Conservation (phyloP, 441 rosid genomes). For the Brassica hybrid region DNA sequence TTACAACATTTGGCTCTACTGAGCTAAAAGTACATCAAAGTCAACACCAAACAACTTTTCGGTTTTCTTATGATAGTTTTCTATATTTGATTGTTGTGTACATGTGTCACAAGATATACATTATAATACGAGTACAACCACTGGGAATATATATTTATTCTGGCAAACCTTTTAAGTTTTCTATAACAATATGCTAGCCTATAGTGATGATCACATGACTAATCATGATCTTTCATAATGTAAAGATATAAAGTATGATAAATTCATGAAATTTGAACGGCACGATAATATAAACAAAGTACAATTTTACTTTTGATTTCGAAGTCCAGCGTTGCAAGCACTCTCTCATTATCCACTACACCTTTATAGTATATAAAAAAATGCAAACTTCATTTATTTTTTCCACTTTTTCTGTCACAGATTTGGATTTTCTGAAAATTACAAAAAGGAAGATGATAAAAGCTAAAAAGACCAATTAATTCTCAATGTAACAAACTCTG, state of each 20-base stretch:
- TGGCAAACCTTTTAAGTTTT: background rate
- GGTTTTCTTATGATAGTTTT: background rate
- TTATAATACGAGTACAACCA: background rate
- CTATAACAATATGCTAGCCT: constrained; percentile 5
- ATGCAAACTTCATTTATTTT: constrained; percentile 7
- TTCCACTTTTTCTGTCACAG: constrained; percentile 23
- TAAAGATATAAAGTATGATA: constrained; percentile 2
- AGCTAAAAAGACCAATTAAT: constrained; percentile 40
- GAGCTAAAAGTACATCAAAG: background rate
- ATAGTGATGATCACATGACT: constrained; percentile 40
- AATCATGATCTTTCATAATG: constrained; percentile 30
- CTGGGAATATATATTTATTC: background rate
- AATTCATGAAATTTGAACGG: constrained; percentile 19
- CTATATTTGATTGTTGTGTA: background rate
- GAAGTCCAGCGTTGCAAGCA: constrained; percentile 36
- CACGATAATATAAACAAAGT: constrained; percentile 29
- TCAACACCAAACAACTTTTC: background rate
- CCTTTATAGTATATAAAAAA: background rate
- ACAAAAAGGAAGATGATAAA: constrained; percentile 35
- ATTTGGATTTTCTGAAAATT: constrained; percentile 34
- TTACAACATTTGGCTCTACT: background rate
- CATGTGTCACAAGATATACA: background rate
- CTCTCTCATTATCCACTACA: constrained; percentile 38
- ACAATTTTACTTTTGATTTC: constrained; percentile 26
- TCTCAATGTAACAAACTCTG: constrained; percentile 33